Evolutionary conservation across 2,329 filamentous ascomycete species (phyloP), one percentile per base, ranked within the genome.

Genomic region (Thielaviopsis musarum): DNA sequence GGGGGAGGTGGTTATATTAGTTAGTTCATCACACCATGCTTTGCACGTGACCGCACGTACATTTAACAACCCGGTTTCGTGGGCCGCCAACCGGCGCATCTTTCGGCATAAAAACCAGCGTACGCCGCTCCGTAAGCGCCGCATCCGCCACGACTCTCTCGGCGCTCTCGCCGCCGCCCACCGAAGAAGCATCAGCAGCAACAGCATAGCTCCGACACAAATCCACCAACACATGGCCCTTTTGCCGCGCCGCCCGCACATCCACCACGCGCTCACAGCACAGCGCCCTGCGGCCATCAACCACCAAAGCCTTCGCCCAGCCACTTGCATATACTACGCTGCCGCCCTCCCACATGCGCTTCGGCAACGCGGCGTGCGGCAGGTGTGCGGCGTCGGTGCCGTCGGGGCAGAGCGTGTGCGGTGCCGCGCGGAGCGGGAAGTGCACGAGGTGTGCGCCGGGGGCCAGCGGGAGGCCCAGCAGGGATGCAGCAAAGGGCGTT

Each of bases 311-410:
- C 61, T 21, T 17, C 61, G 63, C 67, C 67, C 70, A 3, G 65
- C 66, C 5, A 34, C 61, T 19, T 71, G 69, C 30, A 65, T 87
- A 87, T 1, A 67, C 68, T 9, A 96, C 71, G 49, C 78, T 77
- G 0, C 91, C 93, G 34, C 91, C 90, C 15, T 88, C 88, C 93
- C 93, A 98, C 74, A 98, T 82, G 19, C 93, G 83, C 22, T 87
- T 80, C 56, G 77, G 77, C 68, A 87, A 95, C 1, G 83, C 82
- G 9, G 54, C 48, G 3, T 69, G 68, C 0, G 91, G 91, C 24
- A 77, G 83, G 67, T 95, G 89, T 58, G 85, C 75, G 4, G 80
- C 75, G 69, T 97, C 91, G 0, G 91, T 94, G 60, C 93, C 91
- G 72, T 98, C 93, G 1, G 82, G 75, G 19, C 89, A 77, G 52